Evolutionary conservation across 495 filamentous ascomycete genomes (phyloP), one percentile per base, ranked within the genome.

Genomic region (Recurvomyces mirabilis): DNA sequence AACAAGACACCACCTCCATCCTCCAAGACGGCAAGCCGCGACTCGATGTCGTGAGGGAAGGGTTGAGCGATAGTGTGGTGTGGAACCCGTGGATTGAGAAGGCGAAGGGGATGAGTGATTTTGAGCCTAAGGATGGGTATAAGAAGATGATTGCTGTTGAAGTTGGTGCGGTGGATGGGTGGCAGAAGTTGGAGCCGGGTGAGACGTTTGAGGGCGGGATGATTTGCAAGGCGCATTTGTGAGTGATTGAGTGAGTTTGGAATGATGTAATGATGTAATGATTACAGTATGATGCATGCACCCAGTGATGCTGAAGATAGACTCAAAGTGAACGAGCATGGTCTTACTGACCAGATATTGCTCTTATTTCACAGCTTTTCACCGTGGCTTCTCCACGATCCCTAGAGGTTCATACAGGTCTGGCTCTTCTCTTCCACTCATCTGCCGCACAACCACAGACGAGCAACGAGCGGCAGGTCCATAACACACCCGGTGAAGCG

Each of bases 81-180:
- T 99, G 93, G 93, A 99, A 99, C 61, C 93, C 93, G 3, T 95
- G 91, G 87, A 69, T 70, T 23, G 83, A 85, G 41, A 89, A 88
- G 63, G 81, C 83, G 6, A 72, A 71, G 51, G 72, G 71, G 0
- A 88, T 96, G 71, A 78, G 67, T 25, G 91, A 99, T 56, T 94
- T 99, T 63, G 77, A 72, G 35, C 89, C 89, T 3, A 79, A 86
- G 54, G 84, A 87, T 45, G 91, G 85, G 18, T 95, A 79, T 63
- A 81, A 82, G 67, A 73, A 85, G 17, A 94, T 96, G 85, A 17
- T 98, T 38, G 95, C 89, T 62, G 76, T 96, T 35, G 93, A 96
- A 66, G 81, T 88, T 5, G 91, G 93, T 1, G 71, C 80, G 0
- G 91, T 99, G 12, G 66, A 70, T 45, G 73, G 68, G 4, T 95